Conservation (phyloP, 805 yeast genomes). For the Pichia insulana region DNA sequence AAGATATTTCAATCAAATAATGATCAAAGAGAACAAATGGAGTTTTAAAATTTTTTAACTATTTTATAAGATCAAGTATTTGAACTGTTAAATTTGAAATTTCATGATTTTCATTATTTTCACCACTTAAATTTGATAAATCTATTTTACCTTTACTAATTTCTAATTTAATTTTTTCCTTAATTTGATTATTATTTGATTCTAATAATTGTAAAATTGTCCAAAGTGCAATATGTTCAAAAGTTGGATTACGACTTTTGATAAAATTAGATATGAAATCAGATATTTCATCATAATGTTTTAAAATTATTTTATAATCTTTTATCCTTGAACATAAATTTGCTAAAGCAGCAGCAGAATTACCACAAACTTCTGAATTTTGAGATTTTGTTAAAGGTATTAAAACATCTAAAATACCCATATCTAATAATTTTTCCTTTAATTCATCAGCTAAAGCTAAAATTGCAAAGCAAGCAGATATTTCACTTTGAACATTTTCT, state of each 20-base stretch:
- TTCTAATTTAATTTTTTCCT: conserved; percentile 27
- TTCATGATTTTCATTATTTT: conserved; percentile 29
- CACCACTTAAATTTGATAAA: conserved; percentile 28
- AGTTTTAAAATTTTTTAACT: too few relatives aligned
- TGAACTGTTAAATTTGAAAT: conserved; percentile 30
- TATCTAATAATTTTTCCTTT: conserved; percentile 71
- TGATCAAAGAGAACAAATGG: too few relatives aligned
- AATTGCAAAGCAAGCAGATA: conserved; percentile 94
- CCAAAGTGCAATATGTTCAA: conserved; percentile 98
- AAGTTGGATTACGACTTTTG: conserved; percentile 79
- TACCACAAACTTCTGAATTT: conserved; percentile 94
- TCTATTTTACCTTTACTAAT: conserved; percentile 27
- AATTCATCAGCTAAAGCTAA: conserved; percentile 93
- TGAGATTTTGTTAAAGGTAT: conserved; percentile 83
- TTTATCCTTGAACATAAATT: conserved; percentile 86
- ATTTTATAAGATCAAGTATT: conserved; percentile 28
- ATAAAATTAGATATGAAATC: conserved; percentile 78
- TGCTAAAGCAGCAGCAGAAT: conserved; percentile 96
- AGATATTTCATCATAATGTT: conserved; percentile 83
- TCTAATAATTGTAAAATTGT: conserved; percentile 88
- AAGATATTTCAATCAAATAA: too few relatives aligned
- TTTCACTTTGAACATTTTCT: conserved; percentile 90
- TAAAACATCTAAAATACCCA: conserved; percentile 79
- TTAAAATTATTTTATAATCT: conserved; percentile 71
- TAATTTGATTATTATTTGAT: conserved; percentile 63